Evolutionary conservation across 2,329 filamentous ascomycete species (phyloP), one percentile per base, ranked within the genome.

Genomic region (Emergomyces pasteurianus): DNA sequence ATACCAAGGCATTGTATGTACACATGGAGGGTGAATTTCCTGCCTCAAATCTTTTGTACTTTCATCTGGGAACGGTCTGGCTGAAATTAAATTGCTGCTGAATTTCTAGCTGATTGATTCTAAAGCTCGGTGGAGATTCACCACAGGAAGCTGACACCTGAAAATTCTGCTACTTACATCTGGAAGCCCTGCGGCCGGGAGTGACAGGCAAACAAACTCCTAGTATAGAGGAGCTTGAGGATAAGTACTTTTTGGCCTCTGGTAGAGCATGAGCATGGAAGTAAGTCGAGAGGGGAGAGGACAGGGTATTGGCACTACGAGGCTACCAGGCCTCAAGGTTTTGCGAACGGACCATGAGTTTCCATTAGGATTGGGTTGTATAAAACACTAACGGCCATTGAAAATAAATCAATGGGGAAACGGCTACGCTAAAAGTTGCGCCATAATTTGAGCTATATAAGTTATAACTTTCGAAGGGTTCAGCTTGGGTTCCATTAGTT

Each of bases 121-220:
- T 38, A 16, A n/a, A 43, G 23, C 43, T n/a, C 21, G 59, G 59
- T 84, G 84, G 64, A 83, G 82, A 5, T 86, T 85, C 67, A 84
- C 84, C 3, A 80, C 87, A 36, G 78, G 86, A 61, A 79, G 83
- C 54, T 84, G 86, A 67, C 83, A 84, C 60, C 84, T 84, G 1
- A 79, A 87, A 40, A 83, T 82, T 0, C 73, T 87, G 8, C 79
- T 83, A 59, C 80, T 83, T 54, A 86, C 82, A 1, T 83, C 84
- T 14, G 10, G 7, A 31, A 31, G 31, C 31, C 7, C 31, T 31
- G 31, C 31, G 7, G 31, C n/a, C 31, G 31, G 31, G 31, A 3
- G 31, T 31, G 31, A 31, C 31, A 7, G 31, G 31, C 7, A 31
- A 31, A 31, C 31, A 31, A 21, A n/a, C n/a, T n/a, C n/a, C n/a